Evolutionary conservation across 2,329 filamentous ascomycete genomes (phyloP), one percentile per base, ranked within the genome.

Genomic region (Nigrospora osmanthi): DNA sequence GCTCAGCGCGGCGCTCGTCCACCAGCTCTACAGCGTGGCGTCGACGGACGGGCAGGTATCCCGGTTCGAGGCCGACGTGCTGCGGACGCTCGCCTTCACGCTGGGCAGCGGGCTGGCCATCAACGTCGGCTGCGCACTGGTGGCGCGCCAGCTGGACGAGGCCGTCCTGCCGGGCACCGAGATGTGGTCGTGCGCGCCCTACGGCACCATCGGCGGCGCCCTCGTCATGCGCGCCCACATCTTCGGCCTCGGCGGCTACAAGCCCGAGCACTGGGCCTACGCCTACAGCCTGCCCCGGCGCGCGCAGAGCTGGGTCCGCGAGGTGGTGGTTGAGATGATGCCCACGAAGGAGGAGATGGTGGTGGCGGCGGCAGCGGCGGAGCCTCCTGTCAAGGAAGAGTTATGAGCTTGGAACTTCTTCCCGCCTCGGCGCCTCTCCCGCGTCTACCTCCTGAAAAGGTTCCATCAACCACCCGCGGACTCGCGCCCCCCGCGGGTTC

Each of bases 181-280:
- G 34, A 45, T 48, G 36, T 37, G 40, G 40, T 41, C 43, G 9
- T 48, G 47, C 40, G 40, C 47, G 37, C 47, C 47, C 10, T 48
- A 38, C 37, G 47, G 47, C 23, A 6, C 46, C 23, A 40, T 28
- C 23, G 43, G 38, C 33, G 15, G 36, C 30, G 35, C 44, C 30
- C 32, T 48, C 36, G 32, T 35, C 14, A 38, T 43, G 10, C 41
- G 47, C 19, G 6, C 43, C 13, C 40, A 48, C 36, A 35, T 42
- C 13, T 46, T 40, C 15, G 23, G 40, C 12, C 19, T 41, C 6
- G 47, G 47, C 33, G 47, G 47, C 13, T 46, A 33, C 33, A 30
- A 35, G 1, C n/a, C 13, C 12, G 40, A 34, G 16, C 40, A 48
- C 28, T 48, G 47, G 47, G 19, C 9, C 34, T 48, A 48, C 31